Conservation (phyloP, 164 flowering plant genomes). For the Piper longum region DNA sequence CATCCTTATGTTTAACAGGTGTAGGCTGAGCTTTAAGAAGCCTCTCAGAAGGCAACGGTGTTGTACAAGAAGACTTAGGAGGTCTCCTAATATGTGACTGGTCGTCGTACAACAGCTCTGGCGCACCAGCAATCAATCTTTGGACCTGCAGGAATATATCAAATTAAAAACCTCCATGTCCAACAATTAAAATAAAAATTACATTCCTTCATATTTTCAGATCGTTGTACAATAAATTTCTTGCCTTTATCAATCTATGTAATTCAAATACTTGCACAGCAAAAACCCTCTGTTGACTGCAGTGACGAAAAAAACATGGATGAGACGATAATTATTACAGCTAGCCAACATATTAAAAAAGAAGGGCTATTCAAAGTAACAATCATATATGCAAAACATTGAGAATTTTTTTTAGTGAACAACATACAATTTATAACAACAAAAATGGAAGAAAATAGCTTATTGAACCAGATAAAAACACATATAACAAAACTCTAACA, state of each 20-base stretch:
- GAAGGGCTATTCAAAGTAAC: background rate
- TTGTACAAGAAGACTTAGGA: conserved; percentile 19
- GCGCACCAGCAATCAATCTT: conserved; percentile 52
- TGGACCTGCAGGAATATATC: conserved; percentile 47
- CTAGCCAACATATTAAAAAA: background rate
- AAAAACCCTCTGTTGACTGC: conserved; percentile 81
- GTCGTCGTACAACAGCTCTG: conserved; percentile 35
- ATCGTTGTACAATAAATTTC: background rate
- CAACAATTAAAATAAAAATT: background rate
- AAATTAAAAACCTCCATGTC: background rate
- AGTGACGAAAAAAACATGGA: conserved; percentile 6
- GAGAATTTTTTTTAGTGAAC: background rate
- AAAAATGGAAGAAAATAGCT: background rate
- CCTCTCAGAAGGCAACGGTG: conserved; percentile 17
- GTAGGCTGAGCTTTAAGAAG: conserved; percentile 19
- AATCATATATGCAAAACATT: background rate
- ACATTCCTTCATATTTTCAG: background rate
- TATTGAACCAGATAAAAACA: background rate
- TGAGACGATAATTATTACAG: background rate
- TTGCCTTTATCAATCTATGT: conserved; percentile 78
- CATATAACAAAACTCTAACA: background rate
- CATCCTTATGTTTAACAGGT: conserved; percentile 23
- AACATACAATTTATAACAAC: background rate
- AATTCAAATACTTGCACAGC: conserved; percentile 88
- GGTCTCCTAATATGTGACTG: conserved; percentile 16